Conservation (phyloP, 1,284 basidiomycete genomes). For the Apiotrichum veenhuisii region DNA sequence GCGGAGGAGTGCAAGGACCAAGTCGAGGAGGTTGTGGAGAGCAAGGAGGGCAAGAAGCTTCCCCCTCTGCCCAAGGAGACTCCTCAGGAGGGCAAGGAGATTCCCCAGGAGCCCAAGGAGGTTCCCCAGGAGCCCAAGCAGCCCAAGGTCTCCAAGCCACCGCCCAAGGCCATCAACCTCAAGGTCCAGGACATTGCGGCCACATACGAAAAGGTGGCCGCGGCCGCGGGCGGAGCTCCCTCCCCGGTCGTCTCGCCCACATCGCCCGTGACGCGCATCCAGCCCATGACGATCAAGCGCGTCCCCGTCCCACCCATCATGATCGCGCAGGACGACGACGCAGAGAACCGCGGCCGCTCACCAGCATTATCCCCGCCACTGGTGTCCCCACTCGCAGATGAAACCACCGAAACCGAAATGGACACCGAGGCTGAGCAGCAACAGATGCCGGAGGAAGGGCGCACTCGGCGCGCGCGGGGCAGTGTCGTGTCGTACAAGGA, state of each 20-base stretch:
- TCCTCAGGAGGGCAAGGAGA: too few species aligned
- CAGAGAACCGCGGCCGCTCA: background rate
- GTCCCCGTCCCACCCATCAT: background rate
- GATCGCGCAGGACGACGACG: background rate
- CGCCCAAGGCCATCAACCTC: background rate
- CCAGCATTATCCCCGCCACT: background rate
- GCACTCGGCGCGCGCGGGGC: conserved; percentile 11
- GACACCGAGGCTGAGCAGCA: background rate
- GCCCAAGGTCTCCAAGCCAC: background rate
- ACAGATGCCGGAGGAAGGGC: background rate
- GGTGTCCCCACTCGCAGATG: background rate
- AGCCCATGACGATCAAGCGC: background rate
- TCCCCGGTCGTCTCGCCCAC: background rate
- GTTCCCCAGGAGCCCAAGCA: too few species aligned
- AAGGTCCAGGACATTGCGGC: conserved; percentile 10
- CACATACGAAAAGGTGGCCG: background rate
- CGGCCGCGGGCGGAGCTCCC: background rate
- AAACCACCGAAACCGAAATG: background rate
- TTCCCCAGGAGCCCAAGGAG: too few species aligned
- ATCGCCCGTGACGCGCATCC: background rate
- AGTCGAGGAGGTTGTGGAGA: background rate
- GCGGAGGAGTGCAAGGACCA: background rate
- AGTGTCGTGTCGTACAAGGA: conserved; percentile 20
- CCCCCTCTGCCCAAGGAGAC: too few species aligned
- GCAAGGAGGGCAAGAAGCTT: too few species aligned